phyloP scores from a whole-genome alignment of 2,329 filamentous ascomycete genomes.

The Hypoxylon rubiginosum region DNA sequence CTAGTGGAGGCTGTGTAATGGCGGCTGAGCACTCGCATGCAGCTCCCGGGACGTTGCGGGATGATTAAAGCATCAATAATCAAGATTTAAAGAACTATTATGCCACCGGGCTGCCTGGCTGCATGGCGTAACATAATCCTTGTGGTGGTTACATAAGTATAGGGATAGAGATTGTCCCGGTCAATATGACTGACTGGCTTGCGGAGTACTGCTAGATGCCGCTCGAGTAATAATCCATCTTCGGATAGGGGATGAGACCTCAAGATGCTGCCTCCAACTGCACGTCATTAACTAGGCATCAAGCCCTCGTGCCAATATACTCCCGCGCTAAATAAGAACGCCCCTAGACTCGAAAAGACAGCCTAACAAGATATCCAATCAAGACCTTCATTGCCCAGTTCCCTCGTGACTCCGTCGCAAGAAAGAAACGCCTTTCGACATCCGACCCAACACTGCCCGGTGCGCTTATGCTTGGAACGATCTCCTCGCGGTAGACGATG shows the following conservation, averaged over 20 bases:
- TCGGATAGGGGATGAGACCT: not conserved
- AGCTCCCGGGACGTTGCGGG: conserved; percentile 3
- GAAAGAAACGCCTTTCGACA: not conserved
- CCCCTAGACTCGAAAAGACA: not conserved
- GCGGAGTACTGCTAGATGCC: not conserved
- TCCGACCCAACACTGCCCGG: not conserved
- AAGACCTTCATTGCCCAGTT: not conserved
- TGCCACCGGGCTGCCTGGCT: no score
- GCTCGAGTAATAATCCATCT: not conserved
- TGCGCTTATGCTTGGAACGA: conserved; percentile 1
- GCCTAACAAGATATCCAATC: not conserved
- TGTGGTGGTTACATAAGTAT: not conserved
- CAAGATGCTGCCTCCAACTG: conserved; percentile 11
- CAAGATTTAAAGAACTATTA: not conserved
- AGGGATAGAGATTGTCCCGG: conserved; percentile 5
- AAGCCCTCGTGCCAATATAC: conserved; percentile 5
- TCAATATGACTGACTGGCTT: not conserved
- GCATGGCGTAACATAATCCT: conserved; percentile 7
- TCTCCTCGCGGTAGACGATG: conserved; percentile 1
- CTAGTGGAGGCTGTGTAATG: conserved; percentile 11
- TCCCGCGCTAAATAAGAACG: conserved; percentile 1
- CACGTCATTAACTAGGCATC: conserved; percentile 21
- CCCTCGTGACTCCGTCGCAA: not conserved
- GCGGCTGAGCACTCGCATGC: conserved; percentile 3
- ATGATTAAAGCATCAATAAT: conserved; percentile 1